These are phyloP conservation scores for Lolium perenne DNA, from an alignment of 176 grass and related monocot genomes.

Conservation along the genomic window DNA sequence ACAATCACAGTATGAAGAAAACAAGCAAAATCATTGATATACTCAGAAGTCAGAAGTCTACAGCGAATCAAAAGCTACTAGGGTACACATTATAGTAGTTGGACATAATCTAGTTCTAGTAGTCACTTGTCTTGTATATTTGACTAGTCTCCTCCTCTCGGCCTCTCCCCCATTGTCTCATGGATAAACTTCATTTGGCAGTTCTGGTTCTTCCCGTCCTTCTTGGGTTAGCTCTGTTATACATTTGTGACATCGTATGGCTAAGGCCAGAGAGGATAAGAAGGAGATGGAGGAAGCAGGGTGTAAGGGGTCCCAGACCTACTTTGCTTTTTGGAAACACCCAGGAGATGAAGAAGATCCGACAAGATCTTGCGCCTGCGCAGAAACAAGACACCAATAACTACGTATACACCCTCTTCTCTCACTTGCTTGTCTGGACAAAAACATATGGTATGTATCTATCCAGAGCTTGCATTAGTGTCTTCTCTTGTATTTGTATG, in stretches of 20 bases:
- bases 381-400: conserved; percentile 31
- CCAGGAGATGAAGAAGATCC: conserved; percentile 22
- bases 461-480: not conserved
- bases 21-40: not conserved
- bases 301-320: conserved; percentile 14
- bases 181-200: conserved; percentile 19
- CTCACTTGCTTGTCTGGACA: conserved; percentile 20
- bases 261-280: not conserved
- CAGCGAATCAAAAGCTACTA: not conserved
- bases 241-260: not conserved
- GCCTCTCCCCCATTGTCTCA: not conserved
- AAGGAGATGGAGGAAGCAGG: conserved; percentile 3
- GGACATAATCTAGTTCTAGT: conserved; percentile 10
- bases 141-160: not conserved
- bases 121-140: not conserved
- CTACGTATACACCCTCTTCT: conserved; percentile 22
- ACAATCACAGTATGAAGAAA: not conserved
- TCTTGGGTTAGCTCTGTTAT: conserved; percentile 17
- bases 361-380: not conserved
- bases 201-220: conserved; percentile 4
- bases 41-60: not conserved
- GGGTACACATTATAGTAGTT: not conserved
- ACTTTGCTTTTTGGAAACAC: conserved; percentile 31
- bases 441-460: conserved; percentile 25
- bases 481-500: not conserved